Conservation (phyloP, 192 early-diverging fungal genomes). For the Coemansia umbellata region DNA sequence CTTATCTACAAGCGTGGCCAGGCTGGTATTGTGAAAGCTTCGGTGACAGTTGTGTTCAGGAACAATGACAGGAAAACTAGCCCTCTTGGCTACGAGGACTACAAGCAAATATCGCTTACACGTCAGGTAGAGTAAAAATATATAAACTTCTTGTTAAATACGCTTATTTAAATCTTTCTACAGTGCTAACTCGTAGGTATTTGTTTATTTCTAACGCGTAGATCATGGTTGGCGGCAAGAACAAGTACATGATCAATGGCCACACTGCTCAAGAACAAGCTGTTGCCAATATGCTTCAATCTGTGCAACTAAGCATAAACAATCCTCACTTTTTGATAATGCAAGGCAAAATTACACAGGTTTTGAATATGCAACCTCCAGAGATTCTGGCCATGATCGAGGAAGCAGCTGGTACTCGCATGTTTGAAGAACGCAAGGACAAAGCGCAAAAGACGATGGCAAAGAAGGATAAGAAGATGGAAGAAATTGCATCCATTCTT, state of each 20-base stretch:
- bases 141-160: neutral
- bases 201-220: neutral
- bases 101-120: conserved; percentile 86
- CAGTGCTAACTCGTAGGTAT: neutral
- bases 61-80: conserved; percentile 80
- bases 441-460: conserved; percentile 90
- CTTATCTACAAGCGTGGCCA: conserved; percentile 99
- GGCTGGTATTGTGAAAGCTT: conserved; percentile 96
- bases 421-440: conserved; percentile 98
- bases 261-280: conserved; percentile 83
- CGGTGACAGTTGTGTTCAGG: conserved; percentile 95
- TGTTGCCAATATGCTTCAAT: conserved; percentile 91
- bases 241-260: conserved; percentile 97
- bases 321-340: conserved; percentile 99
- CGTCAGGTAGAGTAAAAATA: conserved; percentile 71
- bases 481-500: conserved; percentile 82
- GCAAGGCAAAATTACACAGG: conserved; percentile 99
- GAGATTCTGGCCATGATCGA: conserved; percentile 98
- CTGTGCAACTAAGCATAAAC: conserved; percentile 97
- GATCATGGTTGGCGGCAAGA: conserved; percentile 80
- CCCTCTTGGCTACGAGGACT: conserved; percentile 84
- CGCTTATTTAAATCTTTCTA: neutral
- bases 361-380: conserved; percentile 98
- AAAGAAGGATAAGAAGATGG: conserved; percentile 95
- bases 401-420: conserved; percentile 96